Evolutionary conservation across 768 basidiomycete species (phyloP), one percentile per base, ranked within the genome.

Genomic region (Suillus lakei): DNA sequence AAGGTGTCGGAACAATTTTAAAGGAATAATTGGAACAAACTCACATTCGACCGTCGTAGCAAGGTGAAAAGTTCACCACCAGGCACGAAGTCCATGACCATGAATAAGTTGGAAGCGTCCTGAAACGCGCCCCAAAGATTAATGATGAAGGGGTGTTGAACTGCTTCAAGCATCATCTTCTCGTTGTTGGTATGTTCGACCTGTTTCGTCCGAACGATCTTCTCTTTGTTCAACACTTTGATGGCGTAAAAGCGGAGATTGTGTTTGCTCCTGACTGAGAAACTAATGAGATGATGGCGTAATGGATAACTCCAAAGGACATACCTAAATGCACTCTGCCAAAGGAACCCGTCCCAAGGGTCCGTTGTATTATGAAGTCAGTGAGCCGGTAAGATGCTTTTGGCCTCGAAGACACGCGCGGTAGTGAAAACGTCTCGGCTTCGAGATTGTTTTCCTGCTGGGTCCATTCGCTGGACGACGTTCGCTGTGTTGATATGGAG

Each of bases 181-280:
- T 99, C 98, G 71, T 93, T 96, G 76, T 96, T 98, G 51, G 98
- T 98, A 72, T 99, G 98, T 73, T 98, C 95, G 59, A 98, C 88
- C 76, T 99, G 98, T 80, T 98, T 98, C 78, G 94, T 87, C 69
- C 85, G 87, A 62, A 94, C 93, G 62, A 98, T 92, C 75, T 93
- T 91, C 67, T 96, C 95, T 76, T 98, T 98, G 80, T 86, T 91
- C 67, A 98, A 81, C 9, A 98, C 95, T 76, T 98, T 98, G 83
- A 97, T 88, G 58, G 96, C 96, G 75, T 97, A 98, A 77, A 93
- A 96, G 18, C 96, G 91, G n/a, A 92, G 84, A 74, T 97, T 98
- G 74, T 97, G 94, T 78, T 90, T 92, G 76, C 94, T 96, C 66
- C 92, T 88, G 34, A 95, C 95, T 95, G 73, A 18, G 54, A 46